phyloP scores from a whole-genome alignment of 176 grass and related monocot species.

The Alopecurus myosuroides region DNA sequence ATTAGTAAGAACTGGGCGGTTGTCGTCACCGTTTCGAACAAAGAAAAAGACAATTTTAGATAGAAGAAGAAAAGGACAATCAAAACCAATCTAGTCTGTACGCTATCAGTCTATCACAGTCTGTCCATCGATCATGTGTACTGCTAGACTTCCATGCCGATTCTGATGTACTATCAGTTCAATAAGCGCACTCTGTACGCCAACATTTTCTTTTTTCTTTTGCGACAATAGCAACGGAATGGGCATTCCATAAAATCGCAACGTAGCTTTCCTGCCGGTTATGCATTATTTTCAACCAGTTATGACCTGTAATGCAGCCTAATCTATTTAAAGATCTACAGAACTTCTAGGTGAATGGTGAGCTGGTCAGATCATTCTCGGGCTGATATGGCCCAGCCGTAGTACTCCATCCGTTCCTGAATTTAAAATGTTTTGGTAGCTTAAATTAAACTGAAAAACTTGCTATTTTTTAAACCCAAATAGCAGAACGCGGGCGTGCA shows the following conservation, averaged over 20 bases:
- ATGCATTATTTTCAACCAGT: background rate
- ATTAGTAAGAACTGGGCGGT: too few relatives aligned
- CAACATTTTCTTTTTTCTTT: background rate
- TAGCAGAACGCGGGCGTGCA: too few relatives aligned
- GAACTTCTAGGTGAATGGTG: background rate
- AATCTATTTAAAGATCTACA: constrained; percentile 20
- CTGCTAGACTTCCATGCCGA: background rate
- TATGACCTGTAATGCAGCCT: background rate
- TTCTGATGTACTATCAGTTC: too few relatives aligned
- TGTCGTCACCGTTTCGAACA: too few relatives aligned
- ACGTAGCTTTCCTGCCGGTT: background rate
- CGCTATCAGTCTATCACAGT: background rate
- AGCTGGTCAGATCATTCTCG: background rate
- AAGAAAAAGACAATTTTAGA: background rate
- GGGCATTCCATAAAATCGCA: background rate
- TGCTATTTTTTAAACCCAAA: too few relatives aligned
- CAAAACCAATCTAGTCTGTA: background rate
- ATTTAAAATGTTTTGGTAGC: too few relatives aligned
- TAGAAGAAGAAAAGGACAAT: too few relatives aligned
- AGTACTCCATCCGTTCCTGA: too few relatives aligned
- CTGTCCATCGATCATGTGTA: background rate
- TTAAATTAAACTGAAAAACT: too few relatives aligned
- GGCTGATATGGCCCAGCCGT: background rate
- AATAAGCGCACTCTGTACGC: background rate
- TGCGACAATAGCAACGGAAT: background rate